Base-by-base conservation (phyloP, 805 yeast genomes). In the Spathaspora arborariae region DNA sequence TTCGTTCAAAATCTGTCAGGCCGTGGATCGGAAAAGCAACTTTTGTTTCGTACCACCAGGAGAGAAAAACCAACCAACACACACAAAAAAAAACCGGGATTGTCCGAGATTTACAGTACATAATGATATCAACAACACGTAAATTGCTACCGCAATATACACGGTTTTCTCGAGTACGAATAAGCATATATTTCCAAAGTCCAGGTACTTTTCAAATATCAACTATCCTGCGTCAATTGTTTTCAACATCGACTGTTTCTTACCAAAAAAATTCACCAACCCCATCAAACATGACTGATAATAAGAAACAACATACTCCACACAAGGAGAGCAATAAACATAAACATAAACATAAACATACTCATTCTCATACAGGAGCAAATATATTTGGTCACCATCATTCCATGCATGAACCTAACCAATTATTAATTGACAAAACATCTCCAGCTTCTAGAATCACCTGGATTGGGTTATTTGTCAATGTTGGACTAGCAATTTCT, bases 361-460 rank as follows among this genome's bases (percentile, higher is more conserved):
- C 54, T 45, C 48, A 48, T 45, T 44, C 55, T n/a, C 51, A 53
- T 21, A 26, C 39, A 9, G 57, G 59, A 30, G 56, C 46, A 10
- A 60, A 52, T 39, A 34, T 51, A 15, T 50, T 62, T n/a, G 74
- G 68, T 49, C 80, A 75, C 51, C 55, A 78, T 15, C 81, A 76
- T 56, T 64, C 67, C 40, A 74, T 74, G 39, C 75, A 69, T 46
- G 70, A 65, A 47, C 72, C 78, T n/a, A 63, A 74, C 47, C 75
- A 76, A 47, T 61, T 78, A 41, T 55, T 68, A 15, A 54, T 63
- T 2, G 52, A 63, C 8, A 51, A 53, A 20, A 47, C 60, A 10
- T 88, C 89, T 59, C 96, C 96, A 2, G 97, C 96, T 10, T 96
- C 89, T 15, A 76, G 94, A 55, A 90, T 92, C 55, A 92, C 99